Conservation (phyloP, 805 yeast genomes). For the Lachancea nothofagi region DNA sequence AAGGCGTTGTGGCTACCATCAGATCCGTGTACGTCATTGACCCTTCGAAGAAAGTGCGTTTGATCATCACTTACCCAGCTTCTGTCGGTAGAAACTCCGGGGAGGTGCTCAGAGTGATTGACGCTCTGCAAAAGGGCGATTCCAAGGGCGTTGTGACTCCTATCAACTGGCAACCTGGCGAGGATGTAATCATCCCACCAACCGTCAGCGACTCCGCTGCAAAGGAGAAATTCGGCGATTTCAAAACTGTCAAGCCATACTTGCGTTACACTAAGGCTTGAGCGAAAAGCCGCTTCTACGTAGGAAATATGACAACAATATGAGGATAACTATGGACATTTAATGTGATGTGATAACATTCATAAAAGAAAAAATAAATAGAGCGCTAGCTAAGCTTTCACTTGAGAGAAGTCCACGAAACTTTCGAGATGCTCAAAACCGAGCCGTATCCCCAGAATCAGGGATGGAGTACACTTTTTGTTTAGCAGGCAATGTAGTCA, state of each 20-base stretch:
- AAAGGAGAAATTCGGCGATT: slow-evolving; percentile 76
- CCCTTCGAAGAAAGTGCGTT: slow-evolving; percentile 82
- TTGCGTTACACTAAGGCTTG: slow-evolving; percentile 59
- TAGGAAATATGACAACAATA: background rate
- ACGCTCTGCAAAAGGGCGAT: slow-evolving; percentile 83
- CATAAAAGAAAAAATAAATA: no score
- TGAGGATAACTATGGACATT: no score
- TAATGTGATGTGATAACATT: background rate
- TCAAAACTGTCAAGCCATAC: slow-evolving; percentile 85
- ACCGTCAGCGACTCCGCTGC: slow-evolving; percentile 74
- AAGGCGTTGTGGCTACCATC: slow-evolving; percentile 78
- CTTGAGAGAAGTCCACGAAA: no score
- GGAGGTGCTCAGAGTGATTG: slow-evolving; percentile 86
- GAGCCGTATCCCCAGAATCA: no score
- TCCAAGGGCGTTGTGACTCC: slow-evolving; percentile 82
- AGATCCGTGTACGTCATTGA: slow-evolving; percentile 91
- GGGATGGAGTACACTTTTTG: no score
- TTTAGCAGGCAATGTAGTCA: no score
- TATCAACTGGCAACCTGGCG: slow-evolving; percentile 83
- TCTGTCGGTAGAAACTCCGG: slow-evolving; percentile 91
- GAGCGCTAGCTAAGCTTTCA: no score
- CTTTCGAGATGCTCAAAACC: no score
- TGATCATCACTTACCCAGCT: slow-evolving; percentile 85
- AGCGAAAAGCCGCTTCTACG: background rate
- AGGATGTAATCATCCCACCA: slow-evolving; percentile 91